Base-by-base conservation (phyloP, 495 filamentous ascomycete species). In the Aspergillus carlsbadensis region DNA sequence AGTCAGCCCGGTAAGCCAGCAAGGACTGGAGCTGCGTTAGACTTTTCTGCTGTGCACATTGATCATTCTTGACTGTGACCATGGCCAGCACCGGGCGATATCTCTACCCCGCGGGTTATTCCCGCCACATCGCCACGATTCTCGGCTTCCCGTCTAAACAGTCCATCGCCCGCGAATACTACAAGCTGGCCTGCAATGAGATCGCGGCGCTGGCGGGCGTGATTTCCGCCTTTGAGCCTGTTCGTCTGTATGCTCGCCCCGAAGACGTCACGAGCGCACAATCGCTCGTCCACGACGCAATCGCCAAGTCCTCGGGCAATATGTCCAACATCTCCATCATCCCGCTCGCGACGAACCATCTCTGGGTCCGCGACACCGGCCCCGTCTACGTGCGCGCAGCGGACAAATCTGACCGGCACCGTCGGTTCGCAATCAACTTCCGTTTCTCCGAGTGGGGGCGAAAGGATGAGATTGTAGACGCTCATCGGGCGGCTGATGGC, bases 301-400 rank as follows among this genome's bases (percentile, higher is more conserved):
- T 29, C 26, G 26, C 26, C 26, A 29, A 3, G 8, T 29, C 8
- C 8, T 29, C 26, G 4, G 26, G 13, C 7, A 11, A 18, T 6
- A 0, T 4, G 15, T 18, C 29, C 20, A 48, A 49, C 10, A 35
- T 56, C 18, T 48, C 46, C 1, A 56, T 71, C 11, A 56, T 70
- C 36, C 47, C 62, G 1, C 54, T 44, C 2, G 44, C 62, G 15
- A 71, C 65, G 18, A 73, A 71, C 53, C 68, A 73, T 58, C 50
- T 60, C 62, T 73, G 70, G 70, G 66, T 71, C 24, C 65, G 70
- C 33, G 70, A 73, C 47, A 73, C 69, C 2, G 70, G 68, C 0
- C 70, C 70, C 14, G 65, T 71, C 11, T 73, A 71, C 50, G 65
- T 71, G 17, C 65, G 59, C 40, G 48, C 55, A n/a, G 53, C 44